These are phyloP conservation scores for Suillus subluteus DNA, from an alignment of 768 basidiomycete species.

Conservation along the genomic window DNA sequence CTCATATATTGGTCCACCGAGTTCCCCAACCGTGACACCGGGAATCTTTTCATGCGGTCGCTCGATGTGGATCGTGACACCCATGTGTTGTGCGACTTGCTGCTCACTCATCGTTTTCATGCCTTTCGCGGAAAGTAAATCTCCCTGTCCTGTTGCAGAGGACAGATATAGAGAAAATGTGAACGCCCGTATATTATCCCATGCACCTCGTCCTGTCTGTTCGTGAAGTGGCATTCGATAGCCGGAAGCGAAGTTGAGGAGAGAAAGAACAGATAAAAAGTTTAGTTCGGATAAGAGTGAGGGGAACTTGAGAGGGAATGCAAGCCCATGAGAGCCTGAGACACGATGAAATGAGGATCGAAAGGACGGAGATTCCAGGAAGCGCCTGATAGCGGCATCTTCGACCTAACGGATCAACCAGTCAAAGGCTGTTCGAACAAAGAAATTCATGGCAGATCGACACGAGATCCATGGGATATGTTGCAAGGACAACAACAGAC, in stretches of 20 bases:
- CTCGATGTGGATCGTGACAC: conserved; percentile 71
- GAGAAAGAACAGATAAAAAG: conserved; percentile 72
- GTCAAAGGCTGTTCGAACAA: conserved; percentile 14
- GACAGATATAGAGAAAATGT: conserved; percentile 73
- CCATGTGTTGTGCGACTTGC: conserved; percentile 75
- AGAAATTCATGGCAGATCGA: background rate
- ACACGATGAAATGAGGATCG: conserved; percentile 62
- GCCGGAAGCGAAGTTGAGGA: conserved; percentile 85
- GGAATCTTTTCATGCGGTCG: conserved; percentile 67
- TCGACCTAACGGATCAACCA: conserved; percentile 50
- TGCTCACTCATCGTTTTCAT: conserved; percentile 55
- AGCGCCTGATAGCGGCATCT: conserved; percentile 55
- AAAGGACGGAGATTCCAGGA: conserved; percentile 69
- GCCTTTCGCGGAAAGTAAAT: conserved; percentile 69
- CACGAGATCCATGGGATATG: background rate
- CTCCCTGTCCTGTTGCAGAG: conserved; percentile 54
- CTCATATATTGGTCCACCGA: conserved; percentile 75
- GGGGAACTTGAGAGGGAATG: conserved; percentile 79
- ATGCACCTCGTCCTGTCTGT: conserved; percentile 78
- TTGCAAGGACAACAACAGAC: background rate
- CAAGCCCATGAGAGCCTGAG: conserved; percentile 66
- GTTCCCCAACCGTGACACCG: conserved; percentile 73
- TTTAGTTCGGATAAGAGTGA: conserved; percentile 78
- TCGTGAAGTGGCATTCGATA: conserved; percentile 76
- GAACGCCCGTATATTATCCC: conserved; percentile 80